Conservation (phyloP, 2,329 filamentous ascomycete genomes). For the Pestalotiopsis sp. region DNA sequence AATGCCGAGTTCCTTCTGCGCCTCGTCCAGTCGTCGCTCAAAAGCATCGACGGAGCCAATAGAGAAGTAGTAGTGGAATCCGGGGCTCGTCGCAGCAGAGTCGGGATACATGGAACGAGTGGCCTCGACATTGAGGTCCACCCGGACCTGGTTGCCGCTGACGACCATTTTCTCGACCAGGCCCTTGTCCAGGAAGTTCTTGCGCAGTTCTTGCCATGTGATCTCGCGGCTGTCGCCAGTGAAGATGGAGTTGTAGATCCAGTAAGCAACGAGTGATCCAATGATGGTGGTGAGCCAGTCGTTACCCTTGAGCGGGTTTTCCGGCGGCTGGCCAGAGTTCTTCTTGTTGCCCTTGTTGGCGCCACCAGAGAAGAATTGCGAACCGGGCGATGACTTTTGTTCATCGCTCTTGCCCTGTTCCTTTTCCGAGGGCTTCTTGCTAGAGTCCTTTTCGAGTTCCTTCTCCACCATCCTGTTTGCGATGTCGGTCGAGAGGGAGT, state of each 20-base stretch:
- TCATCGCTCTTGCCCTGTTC: not conserved
- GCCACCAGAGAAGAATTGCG: not conserved
- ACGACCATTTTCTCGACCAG: constrained; percentile 92
- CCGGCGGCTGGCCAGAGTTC: not conserved
- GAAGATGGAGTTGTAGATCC: constrained; percentile 45
- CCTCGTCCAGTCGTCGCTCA: constrained; percentile 83
- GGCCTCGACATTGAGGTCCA: constrained; percentile 78
- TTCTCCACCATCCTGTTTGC: constrained; percentile 15
- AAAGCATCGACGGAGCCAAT: constrained; percentile 95
- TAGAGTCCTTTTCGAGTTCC: not conserved
- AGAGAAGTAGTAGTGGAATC: constrained; percentile 88
- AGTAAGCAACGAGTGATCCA: constrained; percentile 42
- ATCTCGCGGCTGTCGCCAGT: constrained; percentile 68
- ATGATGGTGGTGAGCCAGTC: constrained; percentile 56
- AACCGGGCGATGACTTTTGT: not conserved
- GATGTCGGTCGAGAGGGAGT: constrained; percentile 17
- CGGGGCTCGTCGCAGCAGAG: constrained; percentile 66
- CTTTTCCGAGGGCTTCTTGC: not conserved
- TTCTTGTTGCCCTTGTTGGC: constrained; percentile 11
- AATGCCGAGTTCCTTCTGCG: constrained; percentile 85
- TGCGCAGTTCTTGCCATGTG: constrained; percentile 96
- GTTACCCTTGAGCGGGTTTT: constrained; percentile 22
- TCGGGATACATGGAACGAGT: constrained; percentile 75
- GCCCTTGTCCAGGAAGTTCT: constrained; percentile 93
- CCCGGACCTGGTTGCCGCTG: constrained; percentile 75